Percentiles rank a stretch among this genome's conserved stretches.
Conservation (phyloP, 306 rosid genomes). For the Castanea mollissima region DNA sequence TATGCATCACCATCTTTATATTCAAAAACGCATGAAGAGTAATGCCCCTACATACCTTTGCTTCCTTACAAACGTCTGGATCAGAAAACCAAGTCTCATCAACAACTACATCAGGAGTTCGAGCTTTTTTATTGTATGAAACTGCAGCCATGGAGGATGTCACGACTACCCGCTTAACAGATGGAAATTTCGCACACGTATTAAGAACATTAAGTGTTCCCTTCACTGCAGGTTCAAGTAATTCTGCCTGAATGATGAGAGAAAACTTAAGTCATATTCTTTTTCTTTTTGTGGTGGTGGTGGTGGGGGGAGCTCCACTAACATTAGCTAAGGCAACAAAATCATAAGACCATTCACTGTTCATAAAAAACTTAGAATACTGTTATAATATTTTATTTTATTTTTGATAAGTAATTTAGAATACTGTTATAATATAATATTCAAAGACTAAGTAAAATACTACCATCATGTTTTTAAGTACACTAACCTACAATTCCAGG, state of each 20-base stretch:
- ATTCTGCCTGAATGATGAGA: conserved; percentile 39
- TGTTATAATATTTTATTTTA: background rate
- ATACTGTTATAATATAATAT: background rate
- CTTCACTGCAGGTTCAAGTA: conserved; percentile 57
- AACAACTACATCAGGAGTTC: conserved; percentile 38
- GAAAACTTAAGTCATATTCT: background rate
- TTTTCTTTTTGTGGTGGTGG: background rate
- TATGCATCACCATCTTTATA: background rate
- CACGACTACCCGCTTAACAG: conserved; percentile 50
- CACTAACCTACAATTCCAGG: background rate
- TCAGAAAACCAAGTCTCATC: conserved; percentile 59
- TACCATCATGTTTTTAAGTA: background rate
- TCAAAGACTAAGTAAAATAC: background rate
- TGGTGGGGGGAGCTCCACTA: background rate
- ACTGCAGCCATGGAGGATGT: conserved; percentile 57
- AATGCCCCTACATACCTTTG: conserved; percentile 27
- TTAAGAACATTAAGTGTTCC: conserved; percentile 59
- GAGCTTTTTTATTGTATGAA: conserved; percentile 31
- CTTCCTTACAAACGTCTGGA: conserved; percentile 34
- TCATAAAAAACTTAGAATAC: background rate
- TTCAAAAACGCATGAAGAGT: background rate
- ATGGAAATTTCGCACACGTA: conserved; percentile 31
- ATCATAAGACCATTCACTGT: background rate
- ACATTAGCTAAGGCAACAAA: background rate
- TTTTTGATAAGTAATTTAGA: background rate